These are phyloP conservation scores for Ogataea ramenticola DNA, from an alignment of 805 yeast species.

Conservation along the genomic window DNA sequence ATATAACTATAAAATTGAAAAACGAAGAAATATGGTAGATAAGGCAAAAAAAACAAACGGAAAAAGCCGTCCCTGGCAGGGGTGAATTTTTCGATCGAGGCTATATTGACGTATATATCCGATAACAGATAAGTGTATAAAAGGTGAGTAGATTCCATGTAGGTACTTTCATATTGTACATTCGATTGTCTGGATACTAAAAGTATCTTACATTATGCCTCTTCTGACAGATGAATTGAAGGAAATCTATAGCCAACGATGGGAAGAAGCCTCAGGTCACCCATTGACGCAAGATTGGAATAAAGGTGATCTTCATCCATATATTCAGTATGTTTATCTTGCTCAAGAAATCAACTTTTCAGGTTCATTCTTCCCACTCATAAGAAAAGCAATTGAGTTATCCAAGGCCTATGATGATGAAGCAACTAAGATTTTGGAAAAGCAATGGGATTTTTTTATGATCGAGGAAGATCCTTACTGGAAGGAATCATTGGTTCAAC, in stretches of 20 bases:
- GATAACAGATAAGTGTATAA: no score
- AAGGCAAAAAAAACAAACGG: no score
- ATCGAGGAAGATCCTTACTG: constrained; percentile 44
- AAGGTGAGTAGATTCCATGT: no score
- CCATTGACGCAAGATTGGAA: constrained; percentile 38
- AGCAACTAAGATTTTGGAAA: constrained; percentile 34
- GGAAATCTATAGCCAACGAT: constrained; percentile 16
- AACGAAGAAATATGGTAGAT: no score
- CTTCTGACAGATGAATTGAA: constrained; percentile 16
- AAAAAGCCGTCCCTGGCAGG: no score
- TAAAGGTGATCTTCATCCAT: constrained; percentile 37
- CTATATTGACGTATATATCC: no score
- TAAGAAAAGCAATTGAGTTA: constrained; percentile 32
- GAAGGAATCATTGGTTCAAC: constrained; percentile 21
- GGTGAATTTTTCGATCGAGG: no score
- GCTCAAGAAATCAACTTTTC: constrained; percentile 44
- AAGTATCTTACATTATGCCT: background rate
- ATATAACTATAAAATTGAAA: no score
- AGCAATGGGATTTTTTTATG: constrained; percentile 44
- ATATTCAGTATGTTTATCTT: constrained; percentile 35
- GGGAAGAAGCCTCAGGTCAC: constrained; percentile 29
- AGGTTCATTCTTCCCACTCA: constrained; percentile 32
- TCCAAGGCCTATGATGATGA: constrained; percentile 33
- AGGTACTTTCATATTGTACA: no score
- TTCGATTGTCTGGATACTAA: no score